Percentiles rank a stretch among this genome's conserved stretches.
phyloP scores from a whole-genome alignment of 2,329 filamentous ascomycete genomes.

The Xylariaceae sp. region DNA sequence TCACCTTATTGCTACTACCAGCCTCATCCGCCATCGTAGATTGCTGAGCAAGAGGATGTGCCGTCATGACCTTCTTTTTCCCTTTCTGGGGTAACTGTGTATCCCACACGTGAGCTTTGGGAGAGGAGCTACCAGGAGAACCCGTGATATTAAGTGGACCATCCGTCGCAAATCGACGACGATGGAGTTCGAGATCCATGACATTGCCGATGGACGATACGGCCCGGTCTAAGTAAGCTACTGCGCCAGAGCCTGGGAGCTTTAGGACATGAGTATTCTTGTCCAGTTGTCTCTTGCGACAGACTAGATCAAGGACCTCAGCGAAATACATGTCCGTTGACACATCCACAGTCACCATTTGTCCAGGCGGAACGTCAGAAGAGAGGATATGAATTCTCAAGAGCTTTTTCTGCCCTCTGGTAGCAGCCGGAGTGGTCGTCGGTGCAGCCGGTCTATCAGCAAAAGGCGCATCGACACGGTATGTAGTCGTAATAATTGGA shows the following conservation, averaged over 20 bases:
- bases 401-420: slow-evolving; percentile 71
- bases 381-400: slow-evolving; percentile 75
- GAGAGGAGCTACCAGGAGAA: slow-evolving; percentile 73
- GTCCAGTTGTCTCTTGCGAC: slow-evolving; percentile 78
- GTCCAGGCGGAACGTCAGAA: slow-evolving; percentile 73
- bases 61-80: slow-evolving; percentile 62
- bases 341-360: slow-evolving; percentile 75
- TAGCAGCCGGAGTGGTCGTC: slow-evolving; percentile 50
- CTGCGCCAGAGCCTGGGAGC: slow-evolving; percentile 74
- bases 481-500: slow-evolving; percentile 67
- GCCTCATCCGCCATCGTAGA: slow-evolving; percentile 65
- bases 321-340: slow-evolving; percentile 85
- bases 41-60: slow-evolving; percentile 72
- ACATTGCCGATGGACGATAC: slow-evolving; percentile 80
- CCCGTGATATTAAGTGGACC: slow-evolving; percentile 72
- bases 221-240: slow-evolving; percentile 78
- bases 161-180: slow-evolving; percentile 77
- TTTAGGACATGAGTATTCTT: slow-evolving; percentile 82
- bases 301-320: slow-evolving; percentile 80
- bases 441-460: slow-evolving; percentile 64
- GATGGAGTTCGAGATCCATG: slow-evolving; percentile 76
- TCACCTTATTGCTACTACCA: slow-evolving; percentile 54
- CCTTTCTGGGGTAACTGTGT: slow-evolving; percentile 53
- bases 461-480: slow-evolving; percentile 59
- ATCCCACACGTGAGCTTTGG: slow-evolving; percentile 67